A percentile compares a stretch with the other conserved stretches of the same genome.
Conservation (phyloP, 257 asterid species). For the Ocimum tenuiflorum region DNA sequence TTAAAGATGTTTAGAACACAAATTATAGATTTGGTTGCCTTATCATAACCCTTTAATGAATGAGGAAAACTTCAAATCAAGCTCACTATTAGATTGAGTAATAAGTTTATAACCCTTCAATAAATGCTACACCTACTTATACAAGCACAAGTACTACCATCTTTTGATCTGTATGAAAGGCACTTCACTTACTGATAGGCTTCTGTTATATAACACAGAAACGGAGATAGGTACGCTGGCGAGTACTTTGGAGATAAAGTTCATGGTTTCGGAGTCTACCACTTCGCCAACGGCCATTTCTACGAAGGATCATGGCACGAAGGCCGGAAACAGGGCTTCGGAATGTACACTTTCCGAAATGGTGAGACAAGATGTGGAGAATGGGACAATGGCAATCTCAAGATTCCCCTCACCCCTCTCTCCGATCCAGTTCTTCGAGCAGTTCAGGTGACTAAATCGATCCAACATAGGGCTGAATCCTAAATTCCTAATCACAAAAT, state of each 20-base stretch:
- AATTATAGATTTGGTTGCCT: neutral
- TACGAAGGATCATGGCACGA: slow-evolving; percentile 92
- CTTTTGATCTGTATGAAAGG: neutral
- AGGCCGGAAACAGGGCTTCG: slow-evolving; percentile 73
- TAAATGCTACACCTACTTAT: slow-evolving; percentile 18
- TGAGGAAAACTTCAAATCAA: slow-evolving; percentile 13
- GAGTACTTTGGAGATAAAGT: slow-evolving; percentile 72
- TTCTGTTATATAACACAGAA: slow-evolving; percentile 34
- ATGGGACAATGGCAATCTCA: slow-evolving; percentile 64
- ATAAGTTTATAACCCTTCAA: slow-evolving; percentile 3
- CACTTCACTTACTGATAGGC: neutral
- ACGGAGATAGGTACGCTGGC: slow-evolving; percentile 70
- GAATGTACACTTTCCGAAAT: slow-evolving; percentile 56
- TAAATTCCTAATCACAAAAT: too few relatives aligned
- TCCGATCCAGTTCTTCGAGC: slow-evolving; percentile 47
- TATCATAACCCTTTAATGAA: slow-evolving; percentile 14
- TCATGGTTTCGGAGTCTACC: slow-evolving; percentile 77
- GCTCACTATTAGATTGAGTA: neutral
- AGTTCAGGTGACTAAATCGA: slow-evolving; percentile 43
- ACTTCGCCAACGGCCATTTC: slow-evolving; percentile 59
- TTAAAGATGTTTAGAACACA: slow-evolving; percentile 10
- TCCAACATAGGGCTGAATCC: neutral
- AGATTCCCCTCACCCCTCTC: slow-evolving; percentile 23
- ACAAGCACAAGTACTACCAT: neutral
- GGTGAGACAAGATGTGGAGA: slow-evolving; percentile 64